Evolutionary conservation across 1,139 yeast species (phyloP).

Genomic region (Candida sp.): DNA sequence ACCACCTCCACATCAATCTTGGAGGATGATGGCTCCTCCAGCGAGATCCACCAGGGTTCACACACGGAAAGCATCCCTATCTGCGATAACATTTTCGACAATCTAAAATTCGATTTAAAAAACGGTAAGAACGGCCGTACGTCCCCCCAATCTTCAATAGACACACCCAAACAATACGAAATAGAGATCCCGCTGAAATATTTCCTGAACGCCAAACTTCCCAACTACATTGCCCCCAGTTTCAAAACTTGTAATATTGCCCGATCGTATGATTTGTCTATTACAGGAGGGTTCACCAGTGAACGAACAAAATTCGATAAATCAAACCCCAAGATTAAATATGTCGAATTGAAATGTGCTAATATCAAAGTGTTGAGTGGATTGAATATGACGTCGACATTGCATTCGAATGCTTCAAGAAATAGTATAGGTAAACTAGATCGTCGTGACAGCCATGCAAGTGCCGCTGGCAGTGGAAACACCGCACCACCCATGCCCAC

Average conservation of each 20-base stretch:
- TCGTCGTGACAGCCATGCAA: slow-evolving; percentile 5
- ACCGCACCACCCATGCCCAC: slow-evolving; percentile 3
- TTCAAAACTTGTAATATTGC: slow-evolving; percentile 57
- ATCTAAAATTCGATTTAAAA: slow-evolving; percentile 39
- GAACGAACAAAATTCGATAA: slow-evolving; percentile 19
- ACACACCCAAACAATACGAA: slow-evolving; percentile 27
- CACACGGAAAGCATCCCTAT: slow-evolving; percentile 24
- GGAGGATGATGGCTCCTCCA: slow-evolving; percentile 24
- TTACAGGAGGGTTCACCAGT: slow-evolving; percentile 45
- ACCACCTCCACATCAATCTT: slow-evolving; percentile 33
- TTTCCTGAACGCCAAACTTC: slow-evolving; percentile 41
- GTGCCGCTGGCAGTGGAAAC: not conserved
- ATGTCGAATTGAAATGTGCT: slow-evolving; percentile 31
- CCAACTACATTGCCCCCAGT: slow-evolving; percentile 50
- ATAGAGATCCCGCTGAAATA: slow-evolving; percentile 43
- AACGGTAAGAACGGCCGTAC: slow-evolving; percentile 26
- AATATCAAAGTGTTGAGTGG: slow-evolving; percentile 44
- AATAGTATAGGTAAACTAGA: not conserved
- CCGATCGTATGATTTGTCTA: slow-evolving; percentile 41
- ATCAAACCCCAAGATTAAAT: slow-evolving; percentile 16
- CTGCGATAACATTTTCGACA: slow-evolving; percentile 30
- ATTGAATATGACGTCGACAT: slow-evolving; percentile 23
- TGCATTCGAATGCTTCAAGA: slow-evolving; percentile 16
- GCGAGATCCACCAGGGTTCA: slow-evolving; percentile 27
- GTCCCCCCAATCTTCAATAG: slow-evolving; percentile 15